phyloP scores from a whole-genome alignment of 148 eudicot species.

The Rhododendron williamsianum region DNA sequence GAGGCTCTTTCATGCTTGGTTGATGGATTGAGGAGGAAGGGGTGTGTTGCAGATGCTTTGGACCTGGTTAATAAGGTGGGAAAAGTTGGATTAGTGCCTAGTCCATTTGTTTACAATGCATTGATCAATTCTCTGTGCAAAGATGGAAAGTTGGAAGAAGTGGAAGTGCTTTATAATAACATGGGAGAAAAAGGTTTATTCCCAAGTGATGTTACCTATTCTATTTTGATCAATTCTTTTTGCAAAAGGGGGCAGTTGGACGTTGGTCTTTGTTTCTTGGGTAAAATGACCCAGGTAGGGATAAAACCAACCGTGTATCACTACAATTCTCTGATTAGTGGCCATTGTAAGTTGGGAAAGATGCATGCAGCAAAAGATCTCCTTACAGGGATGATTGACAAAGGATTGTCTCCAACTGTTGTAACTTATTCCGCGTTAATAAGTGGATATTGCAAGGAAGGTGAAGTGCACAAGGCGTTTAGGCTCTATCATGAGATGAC shows the following conservation, averaged over 20 bases:
- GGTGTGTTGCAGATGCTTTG: constrained; percentile 42
- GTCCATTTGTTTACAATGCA: constrained; percentile 57
- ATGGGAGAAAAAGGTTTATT: constrained; percentile 51
- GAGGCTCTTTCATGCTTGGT: constrained; percentile 59
- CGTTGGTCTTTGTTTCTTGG: constrained; percentile 37
- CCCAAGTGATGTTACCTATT: constrained; percentile 63
- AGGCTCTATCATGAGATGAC: constrained; percentile 78
- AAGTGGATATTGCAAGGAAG: constrained; percentile 54
- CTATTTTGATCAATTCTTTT: constrained; percentile 51
- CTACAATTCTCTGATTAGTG: constrained; percentile 63
- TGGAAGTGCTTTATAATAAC: constrained; percentile 34
- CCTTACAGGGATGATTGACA: constrained; percentile 45
- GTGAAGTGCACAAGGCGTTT: constrained; percentile 51
- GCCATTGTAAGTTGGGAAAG: constrained; percentile 63
- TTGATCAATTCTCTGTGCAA: constrained; percentile 62
- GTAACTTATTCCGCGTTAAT: constrained; percentile 74
- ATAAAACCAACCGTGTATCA: constrained; percentile 44
- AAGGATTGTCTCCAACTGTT: constrained; percentile 56
- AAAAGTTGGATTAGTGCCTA: constrained; percentile 44
- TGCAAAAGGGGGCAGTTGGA: constrained; percentile 57
- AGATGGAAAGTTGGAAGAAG: constrained; percentile 56
- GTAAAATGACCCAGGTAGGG: constrained; percentile 45
- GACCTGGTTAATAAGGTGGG: constrained; percentile 42
- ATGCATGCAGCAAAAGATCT: constrained; percentile 41
- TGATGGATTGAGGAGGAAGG: constrained; percentile 73